These are phyloP conservation scores for Mycosphaerella arachidis DNA, from an alignment of 2,329 filamentous ascomycete genomes.

Conservation along the genomic window DNA sequence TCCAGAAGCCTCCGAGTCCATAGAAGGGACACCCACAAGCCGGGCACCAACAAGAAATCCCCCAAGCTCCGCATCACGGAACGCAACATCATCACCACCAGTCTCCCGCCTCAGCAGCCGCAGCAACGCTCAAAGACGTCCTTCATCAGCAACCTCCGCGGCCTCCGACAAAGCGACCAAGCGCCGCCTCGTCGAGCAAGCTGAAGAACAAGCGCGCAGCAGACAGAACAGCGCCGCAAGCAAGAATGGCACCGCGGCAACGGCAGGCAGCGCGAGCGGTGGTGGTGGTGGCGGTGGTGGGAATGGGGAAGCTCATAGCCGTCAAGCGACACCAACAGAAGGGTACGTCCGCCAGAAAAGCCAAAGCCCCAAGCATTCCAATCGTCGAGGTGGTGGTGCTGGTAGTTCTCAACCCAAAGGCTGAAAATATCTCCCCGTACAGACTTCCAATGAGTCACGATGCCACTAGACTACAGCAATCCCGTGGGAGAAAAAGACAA, in stretches of 20 bases:
- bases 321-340: slow-evolving; percentile 28
- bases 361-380: background rate
- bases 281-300: background rate
- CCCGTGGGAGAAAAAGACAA: background rate
- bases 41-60: slow-evolving; percentile 1
- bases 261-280: background rate
- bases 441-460: background rate
- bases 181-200: slow-evolving; percentile 29
- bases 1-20: slow-evolving; percentile 25
- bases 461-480: background rate
- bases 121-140: slow-evolving; percentile 16
- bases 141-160: slow-evolving; percentile 21
- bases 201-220: slow-evolving; percentile 25
- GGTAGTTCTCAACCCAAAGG: background rate
- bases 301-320: slow-evolving; percentile 18
- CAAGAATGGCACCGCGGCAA: background rate
- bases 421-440: background rate
- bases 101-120: slow-evolving; percentile 28
- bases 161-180: slow-evolving; percentile 33
- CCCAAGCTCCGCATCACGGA: background rate
- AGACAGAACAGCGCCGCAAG: slow-evolving; percentile 4
- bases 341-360: slow-evolving; percentile 25
- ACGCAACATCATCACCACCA: slow-evolving; percentile 16
- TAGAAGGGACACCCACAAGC: slow-evolving; percentile 10
- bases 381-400: background rate